Conservation (phyloP, 805 yeast species). For the Henningerozyma blattae region DNA sequence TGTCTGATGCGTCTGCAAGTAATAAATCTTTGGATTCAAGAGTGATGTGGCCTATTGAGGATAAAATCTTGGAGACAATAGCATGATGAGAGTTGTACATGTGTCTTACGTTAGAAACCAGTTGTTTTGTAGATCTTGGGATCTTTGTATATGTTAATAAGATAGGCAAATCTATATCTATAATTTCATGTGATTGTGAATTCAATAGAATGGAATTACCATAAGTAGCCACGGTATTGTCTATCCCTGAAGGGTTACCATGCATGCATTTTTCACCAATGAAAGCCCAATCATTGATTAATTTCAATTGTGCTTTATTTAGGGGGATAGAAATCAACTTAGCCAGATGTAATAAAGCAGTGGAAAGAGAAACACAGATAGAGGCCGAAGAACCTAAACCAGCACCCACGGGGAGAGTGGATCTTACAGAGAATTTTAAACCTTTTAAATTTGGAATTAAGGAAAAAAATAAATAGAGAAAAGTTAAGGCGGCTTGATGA, state of each 20-base stretch:
- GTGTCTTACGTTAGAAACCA: constrained; percentile 66
- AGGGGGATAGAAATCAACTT: constrained; percentile 37
- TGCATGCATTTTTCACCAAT: constrained; percentile 93
- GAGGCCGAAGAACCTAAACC: constrained; percentile 95
- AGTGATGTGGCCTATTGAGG: constrained; percentile 66
- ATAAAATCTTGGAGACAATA: constrained; percentile 46
- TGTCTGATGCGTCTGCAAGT: too few relatives aligned
- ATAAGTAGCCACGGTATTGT: constrained; percentile 87
- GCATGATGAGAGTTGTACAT: constrained; percentile 40
- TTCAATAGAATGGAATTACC: constrained; percentile 80
- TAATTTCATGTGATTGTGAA: neutral
- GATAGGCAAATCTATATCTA: constrained; percentile 46
- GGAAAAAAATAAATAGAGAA: constrained; percentile 62
- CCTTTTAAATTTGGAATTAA: constrained; percentile 43
- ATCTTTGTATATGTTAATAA: constrained; percentile 73
- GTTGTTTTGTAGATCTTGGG: constrained; percentile 77
- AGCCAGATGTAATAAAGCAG: constrained; percentile 57
- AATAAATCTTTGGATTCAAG: constrained; percentile 8
- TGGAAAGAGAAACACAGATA: constrained; percentile 68
- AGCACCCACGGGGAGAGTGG: constrained; percentile 90
- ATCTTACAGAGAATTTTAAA: constrained; percentile 51
- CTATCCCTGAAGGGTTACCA: constrained; percentile 95
- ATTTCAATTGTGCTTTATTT: constrained; percentile 34
- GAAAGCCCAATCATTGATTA: constrained; percentile 77
- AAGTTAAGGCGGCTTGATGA: constrained; percentile 69